phyloP scores from a whole-genome alignment of 305 asterid species.

The Ilex paraguariensis region DNA sequence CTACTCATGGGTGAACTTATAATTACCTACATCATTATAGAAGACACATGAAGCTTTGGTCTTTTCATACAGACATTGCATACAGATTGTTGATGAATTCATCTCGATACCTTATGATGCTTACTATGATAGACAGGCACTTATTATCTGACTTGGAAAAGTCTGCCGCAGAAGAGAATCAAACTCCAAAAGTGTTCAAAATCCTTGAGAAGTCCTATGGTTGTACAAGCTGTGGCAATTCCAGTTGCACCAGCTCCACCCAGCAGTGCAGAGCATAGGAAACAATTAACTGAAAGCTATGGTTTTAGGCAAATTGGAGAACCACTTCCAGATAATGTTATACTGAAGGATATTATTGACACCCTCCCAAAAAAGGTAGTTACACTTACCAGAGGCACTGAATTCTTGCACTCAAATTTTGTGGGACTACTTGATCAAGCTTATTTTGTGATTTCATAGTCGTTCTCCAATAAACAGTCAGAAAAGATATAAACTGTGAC shows the following conservation, averaged over 20 bases:
- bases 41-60: too few species aligned
- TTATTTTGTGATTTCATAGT: background rate
- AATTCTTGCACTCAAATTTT: background rate
- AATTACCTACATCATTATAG: too few species aligned
- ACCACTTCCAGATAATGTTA: slow-evolving; percentile 76
- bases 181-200: slow-evolving; percentile 33
- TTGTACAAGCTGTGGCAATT: slow-evolving; percentile 64
- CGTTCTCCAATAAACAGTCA: background rate
- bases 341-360: slow-evolving; percentile 62
- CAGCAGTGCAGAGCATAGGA: slow-evolving; percentile 50
- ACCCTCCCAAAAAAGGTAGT: slow-evolving; percentile 86
- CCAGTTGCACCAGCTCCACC: slow-evolving; percentile 56
- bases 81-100: too few species aligned
- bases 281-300: slow-evolving; percentile 51
- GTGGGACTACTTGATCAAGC: background rate
- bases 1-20: too few species aligned
- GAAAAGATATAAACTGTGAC: too few species aligned
- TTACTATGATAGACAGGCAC: slow-evolving; percentile 34
- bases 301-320: slow-evolving; percentile 93
- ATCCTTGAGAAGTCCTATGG: slow-evolving; percentile 34
- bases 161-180: slow-evolving; percentile 35
- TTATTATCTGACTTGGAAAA: slow-evolving; percentile 48
- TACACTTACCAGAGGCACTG: background rate
- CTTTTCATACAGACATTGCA: too few species aligned
- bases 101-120: background rate